Percentiles rank a stretch among this genome's conserved stretches.
Conservation (phyloP, 345 rosid species). For the Durio zibethinus region DNA sequence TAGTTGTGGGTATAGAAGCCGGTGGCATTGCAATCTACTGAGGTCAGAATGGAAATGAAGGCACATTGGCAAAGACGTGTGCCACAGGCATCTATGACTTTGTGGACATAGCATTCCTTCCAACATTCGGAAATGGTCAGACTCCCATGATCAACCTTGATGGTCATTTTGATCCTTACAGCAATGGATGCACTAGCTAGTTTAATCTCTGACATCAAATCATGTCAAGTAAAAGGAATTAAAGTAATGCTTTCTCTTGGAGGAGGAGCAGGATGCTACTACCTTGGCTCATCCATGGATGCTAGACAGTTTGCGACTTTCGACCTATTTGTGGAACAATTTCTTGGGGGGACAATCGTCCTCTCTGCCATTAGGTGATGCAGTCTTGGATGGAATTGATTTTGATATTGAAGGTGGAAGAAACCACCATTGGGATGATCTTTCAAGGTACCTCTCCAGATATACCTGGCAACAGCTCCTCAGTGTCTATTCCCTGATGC, state of each 20-base stretch:
- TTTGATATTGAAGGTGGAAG: neutral
- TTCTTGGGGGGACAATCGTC: neutral
- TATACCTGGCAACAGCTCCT: neutral
- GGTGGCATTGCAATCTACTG: neutral
- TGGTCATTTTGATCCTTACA: neutral
- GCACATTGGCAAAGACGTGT: neutral
- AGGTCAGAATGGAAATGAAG: neutral
- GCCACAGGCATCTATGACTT: neutral
- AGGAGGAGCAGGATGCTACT: neutral
- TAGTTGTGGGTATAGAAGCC: neutral
- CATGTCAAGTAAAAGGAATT: neutral
- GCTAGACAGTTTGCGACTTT: neutral
- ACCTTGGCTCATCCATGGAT: neutral
- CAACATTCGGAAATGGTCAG: neutral
- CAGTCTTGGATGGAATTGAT: neutral
- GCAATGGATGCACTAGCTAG: neutral
- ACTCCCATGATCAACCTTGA: neutral
- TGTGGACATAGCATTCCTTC: neutral
- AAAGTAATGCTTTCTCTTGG: neutral
- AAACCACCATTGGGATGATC: neutral
- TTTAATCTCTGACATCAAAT: neutral
- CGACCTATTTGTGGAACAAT: neutral
- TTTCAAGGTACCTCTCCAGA: neutral
- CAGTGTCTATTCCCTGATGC: neutral
- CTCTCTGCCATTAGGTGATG: neutral